Conservation (phyloP, 331 rosid species). For the Cydonia oblonga region DNA sequence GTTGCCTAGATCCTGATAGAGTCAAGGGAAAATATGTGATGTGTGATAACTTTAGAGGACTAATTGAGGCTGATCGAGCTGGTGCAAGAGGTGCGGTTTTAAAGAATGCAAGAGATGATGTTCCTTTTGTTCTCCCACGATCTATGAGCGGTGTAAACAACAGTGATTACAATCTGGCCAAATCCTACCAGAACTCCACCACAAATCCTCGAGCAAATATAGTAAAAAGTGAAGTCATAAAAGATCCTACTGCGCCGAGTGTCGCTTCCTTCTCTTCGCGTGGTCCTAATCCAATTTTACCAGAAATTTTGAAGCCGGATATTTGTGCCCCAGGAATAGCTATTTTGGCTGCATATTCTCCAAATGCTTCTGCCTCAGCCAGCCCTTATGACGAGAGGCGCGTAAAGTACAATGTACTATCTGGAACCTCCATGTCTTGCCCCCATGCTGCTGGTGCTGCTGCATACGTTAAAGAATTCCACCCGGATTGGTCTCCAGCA, state of each 20-base stretch:
- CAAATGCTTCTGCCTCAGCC: too few species aligned
- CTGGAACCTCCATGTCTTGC: too few species aligned
- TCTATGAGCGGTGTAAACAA: neutral
- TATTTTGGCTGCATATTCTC: too few species aligned
- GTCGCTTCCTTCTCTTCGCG: constrained; percentile 13
- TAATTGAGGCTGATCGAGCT: too few species aligned
- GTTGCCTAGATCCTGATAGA: too few species aligned
- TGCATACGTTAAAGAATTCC: neutral
- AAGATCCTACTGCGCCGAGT: neutral
- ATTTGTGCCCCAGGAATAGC: too few species aligned
- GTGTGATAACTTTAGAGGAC: too few species aligned
- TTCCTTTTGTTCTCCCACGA: too few species aligned
- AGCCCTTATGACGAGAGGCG: too few species aligned
- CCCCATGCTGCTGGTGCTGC: constrained; percentile 1
- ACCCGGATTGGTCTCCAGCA: constrained; percentile 1
- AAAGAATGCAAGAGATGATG: too few species aligned
- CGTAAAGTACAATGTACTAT: neutral
- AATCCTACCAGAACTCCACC: too few species aligned
- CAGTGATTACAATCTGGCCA: too few species aligned
- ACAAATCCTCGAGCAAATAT: neutral
- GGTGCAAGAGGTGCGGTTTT: neutral
- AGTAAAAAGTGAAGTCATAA: neutral
- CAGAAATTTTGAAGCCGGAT: constrained; percentile 12
- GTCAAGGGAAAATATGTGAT: constrained; percentile 4
- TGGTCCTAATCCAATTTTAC: constrained; percentile 13